These are phyloP conservation scores for Aphanomyces stellatus DNA, from an alignment of 352 stramenopile species.

Conservation along the genomic window DNA sequence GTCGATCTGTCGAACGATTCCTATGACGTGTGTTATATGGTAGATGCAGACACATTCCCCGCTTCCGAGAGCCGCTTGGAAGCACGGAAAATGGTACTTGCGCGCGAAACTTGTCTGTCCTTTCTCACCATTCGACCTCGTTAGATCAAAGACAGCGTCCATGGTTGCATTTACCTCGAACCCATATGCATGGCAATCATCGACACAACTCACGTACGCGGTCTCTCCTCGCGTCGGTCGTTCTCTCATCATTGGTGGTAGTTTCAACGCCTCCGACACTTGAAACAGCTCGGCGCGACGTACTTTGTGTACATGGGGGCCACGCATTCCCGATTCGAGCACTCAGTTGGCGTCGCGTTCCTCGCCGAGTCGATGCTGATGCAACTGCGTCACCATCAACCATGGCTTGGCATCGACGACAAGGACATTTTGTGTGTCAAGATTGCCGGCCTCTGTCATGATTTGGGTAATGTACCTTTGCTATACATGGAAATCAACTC, in stretches of 20 bases:
- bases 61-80: conserved; percentile 1
- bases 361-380: conserved; percentile 85
- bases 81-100: conserved; percentile 13
- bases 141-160: conserved; percentile 78
- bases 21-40: too few relatives aligned
- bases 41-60: conserved; percentile 2
- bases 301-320: conserved; percentile 84
- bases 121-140: neutral
- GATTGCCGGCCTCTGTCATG: conserved; percentile 71
- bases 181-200: conserved; percentile 76
- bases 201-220: conserved; percentile 61
- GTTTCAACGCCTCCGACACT: conserved; percentile 90
- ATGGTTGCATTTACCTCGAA: conserved; percentile 69
- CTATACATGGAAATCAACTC: too few relatives aligned
- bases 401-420: conserved; percentile 79
- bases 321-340: conserved; percentile 72
- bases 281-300: conserved; percentile 91
- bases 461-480: conserved; percentile 27
- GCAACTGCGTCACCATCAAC: conserved; percentile 73
- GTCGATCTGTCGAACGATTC: too few relatives aligned
- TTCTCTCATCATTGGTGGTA: conserved; percentile 22
- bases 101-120: neutral
- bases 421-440: conserved; percentile 65
- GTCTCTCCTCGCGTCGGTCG: neutral
- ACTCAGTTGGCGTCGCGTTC: conserved; percentile 92